Evolutionary conservation across 805 yeast genomes (phyloP).

Genomic region (Suhomyces faveliae): DNA sequence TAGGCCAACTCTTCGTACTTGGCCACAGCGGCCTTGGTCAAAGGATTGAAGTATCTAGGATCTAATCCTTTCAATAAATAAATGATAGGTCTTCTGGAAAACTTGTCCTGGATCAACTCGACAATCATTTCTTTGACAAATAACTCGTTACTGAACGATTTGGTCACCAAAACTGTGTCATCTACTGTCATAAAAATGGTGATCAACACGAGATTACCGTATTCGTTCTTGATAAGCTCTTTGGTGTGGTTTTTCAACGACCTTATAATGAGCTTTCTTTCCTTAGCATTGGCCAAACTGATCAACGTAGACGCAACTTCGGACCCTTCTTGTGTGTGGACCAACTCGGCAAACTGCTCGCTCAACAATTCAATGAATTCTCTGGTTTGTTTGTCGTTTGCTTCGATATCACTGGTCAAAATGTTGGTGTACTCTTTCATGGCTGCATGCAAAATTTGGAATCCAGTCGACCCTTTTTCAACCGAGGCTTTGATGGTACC

Average conservation of each 20-base stretch:
- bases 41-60: conserved; percentile 79
- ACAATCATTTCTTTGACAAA: conserved; percentile 47
- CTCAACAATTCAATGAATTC: conserved; percentile 79
- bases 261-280: conserved; percentile 76
- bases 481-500: conserved; percentile 89
- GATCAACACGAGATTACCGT: conserved; percentile 79
- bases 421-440: conserved; percentile 84
- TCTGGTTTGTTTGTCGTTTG: conserved; percentile 56
- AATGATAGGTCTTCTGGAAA: conserved; percentile 84
- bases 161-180: conserved; percentile 82
- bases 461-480: conserved; percentile 94
- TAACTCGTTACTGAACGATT: conserved; percentile 65
- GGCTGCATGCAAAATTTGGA: conserved; percentile 93
- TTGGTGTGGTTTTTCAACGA: conserved; percentile 72
- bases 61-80: conserved; percentile 77
- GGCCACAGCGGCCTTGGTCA: conserved; percentile 55
- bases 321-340: conserved; percentile 92
- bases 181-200: conserved; percentile 84
- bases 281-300: conserved; percentile 86
- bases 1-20: conserved; percentile 58
- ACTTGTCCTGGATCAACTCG: conserved; percentile 64
- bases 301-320: conserved; percentile 83
- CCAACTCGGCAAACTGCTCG: conserved; percentile 91
- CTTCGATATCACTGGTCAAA: conserved; percentile 51
- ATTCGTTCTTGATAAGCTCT: conserved; percentile 76